phyloP scores from a whole-genome alignment of 257 asterid genomes.

The Solanum peruvianum region DNA sequence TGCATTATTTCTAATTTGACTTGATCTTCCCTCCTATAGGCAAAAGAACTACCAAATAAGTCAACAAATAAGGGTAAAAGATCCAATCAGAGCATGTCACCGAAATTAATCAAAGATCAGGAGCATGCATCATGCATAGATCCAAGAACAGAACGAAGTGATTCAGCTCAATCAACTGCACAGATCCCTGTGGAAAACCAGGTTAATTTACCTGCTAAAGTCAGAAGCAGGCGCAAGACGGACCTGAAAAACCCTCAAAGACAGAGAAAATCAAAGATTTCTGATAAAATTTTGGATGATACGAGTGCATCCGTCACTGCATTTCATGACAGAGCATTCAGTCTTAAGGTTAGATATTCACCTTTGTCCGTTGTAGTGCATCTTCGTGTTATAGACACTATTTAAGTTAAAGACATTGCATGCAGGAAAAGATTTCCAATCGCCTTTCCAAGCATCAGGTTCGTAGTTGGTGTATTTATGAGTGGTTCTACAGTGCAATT shows the following conservation, averaged over 20 bases:
- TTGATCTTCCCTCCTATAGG: conserved; percentile 24
- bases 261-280: conserved; percentile 35
- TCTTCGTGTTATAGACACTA: background rate
- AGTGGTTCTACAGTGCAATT: conserved; percentile 92
- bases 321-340: conserved; percentile 24
- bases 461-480: conserved; percentile 81
- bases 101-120: conserved; percentile 37
- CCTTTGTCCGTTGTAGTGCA: conserved; percentile 4
- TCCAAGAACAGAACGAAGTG: conserved; percentile 65
- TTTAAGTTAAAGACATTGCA: background rate
- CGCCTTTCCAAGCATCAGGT: conserved; percentile 46
- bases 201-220: conserved; percentile 48
- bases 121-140: conserved; percentile 59
- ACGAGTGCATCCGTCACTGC: conserved; percentile 22
- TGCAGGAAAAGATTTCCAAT: conserved; percentile 50
- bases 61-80: conserved; percentile 34
- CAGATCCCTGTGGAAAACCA: conserved; percentile 42
- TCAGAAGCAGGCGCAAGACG: conserved; percentile 68
- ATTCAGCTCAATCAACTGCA: conserved; percentile 59
- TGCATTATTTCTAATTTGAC: background rate
- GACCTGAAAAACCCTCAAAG: conserved; percentile 28
- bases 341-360: conserved; percentile 37
- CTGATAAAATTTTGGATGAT: conserved; percentile 35
- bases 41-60: conserved; percentile 46
- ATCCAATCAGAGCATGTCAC: conserved; percentile 48